Evolutionary conservation across 2,329 filamentous ascomycete genomes (phyloP).

Genomic region (Fusarium sp.): DNA sequence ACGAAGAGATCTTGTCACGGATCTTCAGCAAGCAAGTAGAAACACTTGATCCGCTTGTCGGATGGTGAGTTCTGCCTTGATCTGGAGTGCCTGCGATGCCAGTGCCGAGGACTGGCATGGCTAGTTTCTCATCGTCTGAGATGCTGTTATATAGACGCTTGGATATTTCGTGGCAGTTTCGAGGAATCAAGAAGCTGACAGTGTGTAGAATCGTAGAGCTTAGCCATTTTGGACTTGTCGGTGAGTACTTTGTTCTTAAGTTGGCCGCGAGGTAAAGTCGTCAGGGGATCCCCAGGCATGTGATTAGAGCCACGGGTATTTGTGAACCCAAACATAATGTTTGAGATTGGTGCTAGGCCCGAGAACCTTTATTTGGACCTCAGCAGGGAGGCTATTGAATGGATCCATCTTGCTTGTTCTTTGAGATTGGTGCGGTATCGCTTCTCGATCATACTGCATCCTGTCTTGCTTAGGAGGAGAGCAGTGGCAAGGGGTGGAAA

Average conservation of each 20-base stretch:
- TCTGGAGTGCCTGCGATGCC: neutral
- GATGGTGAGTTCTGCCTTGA: neutral
- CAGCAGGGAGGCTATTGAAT: too few relatives aligned
- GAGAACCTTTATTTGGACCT: too few relatives aligned
- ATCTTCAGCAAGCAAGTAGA: too few relatives aligned
- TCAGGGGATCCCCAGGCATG: neutral
- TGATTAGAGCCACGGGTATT: neutral
- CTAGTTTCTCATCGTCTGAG: neutral
- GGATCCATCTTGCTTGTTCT: too few relatives aligned
- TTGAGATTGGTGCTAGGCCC: too few relatives aligned
- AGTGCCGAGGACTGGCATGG: neutral
- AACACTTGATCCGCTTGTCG: neutral
- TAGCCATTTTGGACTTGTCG: neutral
- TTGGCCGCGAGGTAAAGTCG: accelerated
- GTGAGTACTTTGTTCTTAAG: neutral
- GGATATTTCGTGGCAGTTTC: too few relatives aligned
- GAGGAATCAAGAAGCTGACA: too few relatives aligned
- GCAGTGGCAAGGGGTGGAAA: neutral
- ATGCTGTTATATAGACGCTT: neutral
- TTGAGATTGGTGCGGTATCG: too few relatives aligned
- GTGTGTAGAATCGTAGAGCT: too few relatives aligned
- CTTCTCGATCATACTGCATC: neutral
- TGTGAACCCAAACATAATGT: accelerated
- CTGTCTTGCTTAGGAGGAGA: neutral
- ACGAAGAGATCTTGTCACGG: neutral